Evolutionary conservation across 2,329 filamentous ascomycete genomes (phyloP), one percentile per base, ranked within the genome.

Genomic region (Claviceps digitariae): DNA sequence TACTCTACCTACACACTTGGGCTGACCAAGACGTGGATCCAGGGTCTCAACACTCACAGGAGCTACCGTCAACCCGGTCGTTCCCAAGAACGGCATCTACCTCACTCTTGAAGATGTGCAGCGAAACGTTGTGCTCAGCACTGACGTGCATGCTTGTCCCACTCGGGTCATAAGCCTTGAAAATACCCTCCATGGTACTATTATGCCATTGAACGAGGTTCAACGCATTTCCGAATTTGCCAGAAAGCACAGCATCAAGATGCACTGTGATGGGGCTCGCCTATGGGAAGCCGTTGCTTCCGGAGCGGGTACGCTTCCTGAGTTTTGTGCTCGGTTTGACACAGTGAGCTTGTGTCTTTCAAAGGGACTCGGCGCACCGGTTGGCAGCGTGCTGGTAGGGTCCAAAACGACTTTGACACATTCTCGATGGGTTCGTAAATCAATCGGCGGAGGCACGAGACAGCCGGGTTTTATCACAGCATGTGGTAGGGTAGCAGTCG

Each of bases 131-230:
- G 74, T 84, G 0, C 64, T 90, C 0, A 73, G 76, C 58, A 77
- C 86, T 52, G 81, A 94, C 60, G 78, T 93, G 21, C 88, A 95
- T 65, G 74, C 76, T 34, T 90, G 86, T 62, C 89, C 90, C 0
- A 95, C 90, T 0, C 80, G 80, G 46, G 78, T 95, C 50, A 87
- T 96, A 59, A 83, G 80, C 57, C 73, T 95, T 48, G 90, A 96
- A 64, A 95, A 95, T 65, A 95, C 90, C 1, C 76, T 95, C 50
- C 80, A 81, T 53, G 90, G 90, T 25, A 82, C 83, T 61, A 74
- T 95, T 46, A 84, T 87, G 75, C 90, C 90, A 0, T 74, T 95
- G 1, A 68, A 70, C 1, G 89, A 95, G 66, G 77, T 82, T 10
- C 74, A 73, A 55, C 74, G 77, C 45, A 95, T 95, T 61, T 75